A percentile compares a stretch with the other conserved stretches of the same genome.
Conservation (phyloP, 2,329 filamentous ascomycete genomes). For the Beauveria sp. region DNA sequence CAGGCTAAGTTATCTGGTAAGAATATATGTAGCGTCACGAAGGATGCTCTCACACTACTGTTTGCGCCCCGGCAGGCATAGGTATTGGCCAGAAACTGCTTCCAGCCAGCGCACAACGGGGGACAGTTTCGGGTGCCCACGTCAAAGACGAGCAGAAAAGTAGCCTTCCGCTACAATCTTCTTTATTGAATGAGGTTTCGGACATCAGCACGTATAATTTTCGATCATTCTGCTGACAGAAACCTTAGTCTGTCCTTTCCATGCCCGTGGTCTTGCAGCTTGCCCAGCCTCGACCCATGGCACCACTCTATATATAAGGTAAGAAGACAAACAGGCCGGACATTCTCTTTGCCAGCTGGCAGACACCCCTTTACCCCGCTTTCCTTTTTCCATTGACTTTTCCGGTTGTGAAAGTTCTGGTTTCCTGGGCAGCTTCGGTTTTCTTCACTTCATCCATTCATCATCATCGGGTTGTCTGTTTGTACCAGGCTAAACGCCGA, state of each 20-base stretch:
- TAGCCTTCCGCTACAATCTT: background rate
- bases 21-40: too few species aligned
- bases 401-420: background rate
- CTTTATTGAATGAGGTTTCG: background rate
- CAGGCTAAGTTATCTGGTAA: background rate
- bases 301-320: background rate
- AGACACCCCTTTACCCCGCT: constrained; percentile 4
- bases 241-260: background rate
- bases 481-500: background rate
- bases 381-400: background rate
- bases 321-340: background rate
- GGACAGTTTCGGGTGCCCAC: background rate
- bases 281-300: background rate
- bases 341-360: constrained; percentile 9
- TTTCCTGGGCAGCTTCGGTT: background rate
- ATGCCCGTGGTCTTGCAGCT: too few species aligned
- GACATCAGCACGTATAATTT: background rate
- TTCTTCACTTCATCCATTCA: background rate
- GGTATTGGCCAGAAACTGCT: too few species aligned
- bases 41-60: too few species aligned
- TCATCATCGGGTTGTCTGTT: background rate
- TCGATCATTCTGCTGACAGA: background rate
- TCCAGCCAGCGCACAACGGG: background rate
- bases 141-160: background rate
- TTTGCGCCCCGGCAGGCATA: too few species aligned